Percentiles rank a stretch among this genome's conserved stretches.
Conservation (phyloP, 495 filamentous ascomycete species). For the Penicillium angulare region DNA sequence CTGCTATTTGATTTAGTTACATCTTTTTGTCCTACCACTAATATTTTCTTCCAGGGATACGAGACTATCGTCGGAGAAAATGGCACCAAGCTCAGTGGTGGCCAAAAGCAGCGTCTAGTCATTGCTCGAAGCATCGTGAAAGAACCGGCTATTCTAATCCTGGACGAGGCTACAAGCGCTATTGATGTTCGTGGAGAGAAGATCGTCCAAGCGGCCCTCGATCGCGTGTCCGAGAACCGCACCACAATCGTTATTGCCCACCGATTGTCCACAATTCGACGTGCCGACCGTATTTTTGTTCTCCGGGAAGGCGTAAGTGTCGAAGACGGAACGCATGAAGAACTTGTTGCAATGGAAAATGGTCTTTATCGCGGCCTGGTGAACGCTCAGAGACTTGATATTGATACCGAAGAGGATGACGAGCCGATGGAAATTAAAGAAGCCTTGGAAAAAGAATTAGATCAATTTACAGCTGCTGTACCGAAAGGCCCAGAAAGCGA, state of each 20-base stretch:
- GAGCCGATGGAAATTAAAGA: conserved; percentile 33
- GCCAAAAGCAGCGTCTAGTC: conserved; percentile 61
- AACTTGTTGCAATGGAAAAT: conserved; percentile 34
- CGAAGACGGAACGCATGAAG: conserved; percentile 51
- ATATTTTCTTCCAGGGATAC: conserved; percentile 41
- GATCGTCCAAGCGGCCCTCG: conserved; percentile 47
- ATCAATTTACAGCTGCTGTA: neutral
- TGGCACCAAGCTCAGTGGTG: conserved; percentile 35
- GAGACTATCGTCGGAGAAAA: conserved; percentile 35
- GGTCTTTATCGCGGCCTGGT: conserved; percentile 48
- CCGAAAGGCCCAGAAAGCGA: neutral
- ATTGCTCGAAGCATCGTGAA: conserved; percentile 75
- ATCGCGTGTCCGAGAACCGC: conserved; percentile 34
- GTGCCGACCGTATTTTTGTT: conserved; percentile 40
- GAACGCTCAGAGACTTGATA: conserved; percentile 27
- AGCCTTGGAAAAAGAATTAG: neutral
- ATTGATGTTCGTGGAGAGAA: conserved; percentile 50
- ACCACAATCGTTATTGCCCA: conserved; percentile 56
- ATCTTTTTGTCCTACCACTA: conserved; percentile 7
- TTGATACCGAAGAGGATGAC: conserved; percentile 11
- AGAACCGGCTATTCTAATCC: conserved; percentile 75
- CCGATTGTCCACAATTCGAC: conserved; percentile 30
- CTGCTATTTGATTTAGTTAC: neutral
- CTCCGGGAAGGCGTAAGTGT: conserved; percentile 49
- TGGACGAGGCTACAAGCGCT: conserved; percentile 53